These are phyloP conservation scores for Phycomyces nitens DNA, from an alignment of 192 early-diverging fungal genomes.

Conservation along the genomic window DNA sequence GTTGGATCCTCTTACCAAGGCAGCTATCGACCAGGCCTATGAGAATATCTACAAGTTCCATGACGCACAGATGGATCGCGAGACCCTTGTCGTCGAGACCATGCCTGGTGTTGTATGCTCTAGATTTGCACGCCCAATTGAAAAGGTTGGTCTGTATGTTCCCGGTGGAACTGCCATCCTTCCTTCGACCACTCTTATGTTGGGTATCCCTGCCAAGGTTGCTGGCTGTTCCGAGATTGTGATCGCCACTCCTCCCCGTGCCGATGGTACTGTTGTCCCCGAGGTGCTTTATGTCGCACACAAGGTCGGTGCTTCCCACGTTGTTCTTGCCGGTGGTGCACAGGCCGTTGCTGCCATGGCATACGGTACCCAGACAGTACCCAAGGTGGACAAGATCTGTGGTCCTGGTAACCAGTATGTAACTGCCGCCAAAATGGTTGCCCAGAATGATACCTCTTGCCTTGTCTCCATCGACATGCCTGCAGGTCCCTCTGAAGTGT, in stretches of 20 bases:
- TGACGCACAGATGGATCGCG: conserved; percentile 77
- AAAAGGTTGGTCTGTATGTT: conserved; percentile 95
- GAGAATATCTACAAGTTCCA: conserved; percentile 93
- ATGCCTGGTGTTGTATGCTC: conserved; percentile 97
- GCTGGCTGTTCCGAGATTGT: conserved; percentile 95
- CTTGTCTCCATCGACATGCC: conserved; percentile 99
- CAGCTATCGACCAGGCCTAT: conserved; percentile 94
- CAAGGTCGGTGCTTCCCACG: conserved; percentile 91
- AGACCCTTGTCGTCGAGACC: conserved; percentile 81
- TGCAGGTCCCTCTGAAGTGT: conserved; percentile 97
- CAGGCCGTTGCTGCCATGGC: conserved; percentile 99
- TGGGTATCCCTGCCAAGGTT: conserved; percentile 96
- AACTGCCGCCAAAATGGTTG: conserved; percentile 98
- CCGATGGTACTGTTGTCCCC: conserved; percentile 87
- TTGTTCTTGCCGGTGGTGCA: conserved; percentile 93
- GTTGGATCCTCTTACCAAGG: conserved; percentile 58
- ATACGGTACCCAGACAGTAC: conserved; percentile 93
- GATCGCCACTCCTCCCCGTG: conserved; percentile 89
- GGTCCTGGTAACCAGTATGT: conserved; percentile 99
- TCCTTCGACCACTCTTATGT: conserved; percentile 93
- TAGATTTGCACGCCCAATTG: conserved; percentile 91
- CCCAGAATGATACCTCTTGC: conserved; percentile 90
- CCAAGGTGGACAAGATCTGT: conserved; percentile 99
- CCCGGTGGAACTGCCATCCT: conserved; percentile 97
- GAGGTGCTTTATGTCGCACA: conserved; percentile 98